Evolutionary conservation across 352 stramenopile species (phyloP).

Genomic region (Phytophthora brassicae): DNA sequence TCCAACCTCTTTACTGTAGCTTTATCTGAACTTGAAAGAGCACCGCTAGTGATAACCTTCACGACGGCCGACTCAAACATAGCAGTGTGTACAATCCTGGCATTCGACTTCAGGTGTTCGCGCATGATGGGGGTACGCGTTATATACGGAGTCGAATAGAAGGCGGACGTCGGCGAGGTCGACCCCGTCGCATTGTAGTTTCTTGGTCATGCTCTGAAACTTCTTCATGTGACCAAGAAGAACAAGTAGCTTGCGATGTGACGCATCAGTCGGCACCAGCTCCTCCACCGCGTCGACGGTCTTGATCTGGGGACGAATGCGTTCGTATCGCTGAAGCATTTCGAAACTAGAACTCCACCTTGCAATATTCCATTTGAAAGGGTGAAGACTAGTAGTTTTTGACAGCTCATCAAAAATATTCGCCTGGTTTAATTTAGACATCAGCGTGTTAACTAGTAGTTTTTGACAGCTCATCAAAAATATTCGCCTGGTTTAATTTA

Average conservation of each 20-base stretch:
- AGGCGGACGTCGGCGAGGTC: background rate
- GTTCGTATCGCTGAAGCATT: background rate
- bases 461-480: background rate
- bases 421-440: background rate
- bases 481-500: background rate
- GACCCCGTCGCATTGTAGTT: background rate
- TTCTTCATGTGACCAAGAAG: background rate
- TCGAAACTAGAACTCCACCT: background rate
- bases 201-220: background rate
- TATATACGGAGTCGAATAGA: background rate
- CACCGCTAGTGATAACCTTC: background rate
- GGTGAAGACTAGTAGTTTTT: background rate
- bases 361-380: background rate
- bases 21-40: background rate
- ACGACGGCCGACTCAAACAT: background rate
- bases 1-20: background rate
- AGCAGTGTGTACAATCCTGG: background rate
- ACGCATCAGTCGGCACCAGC: background rate
- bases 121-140: background rate
- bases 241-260: background rate
- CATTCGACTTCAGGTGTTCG: background rate
- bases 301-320: background rate
- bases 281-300: background rate
- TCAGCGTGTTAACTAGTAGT: background rate
- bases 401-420: background rate